These are phyloP conservation scores for Takakia lepidozioides DNA, from an alignment of 225 moss, liverwort and hornwort genomes.

Conservation along the genomic window DNA sequence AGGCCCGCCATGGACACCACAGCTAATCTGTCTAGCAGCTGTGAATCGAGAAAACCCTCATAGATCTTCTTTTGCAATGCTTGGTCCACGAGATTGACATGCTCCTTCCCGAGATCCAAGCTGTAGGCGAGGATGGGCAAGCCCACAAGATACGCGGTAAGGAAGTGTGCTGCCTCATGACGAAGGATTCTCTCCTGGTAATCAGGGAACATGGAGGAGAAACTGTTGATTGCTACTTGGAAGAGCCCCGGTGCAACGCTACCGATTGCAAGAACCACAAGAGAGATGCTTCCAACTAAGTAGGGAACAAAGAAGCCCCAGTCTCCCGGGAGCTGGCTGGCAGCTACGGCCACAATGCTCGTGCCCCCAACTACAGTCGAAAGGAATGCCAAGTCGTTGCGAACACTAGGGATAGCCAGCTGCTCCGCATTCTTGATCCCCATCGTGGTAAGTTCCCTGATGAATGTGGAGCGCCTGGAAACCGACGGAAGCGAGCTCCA, in stretches of 20 bases:
- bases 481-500: conserved; percentile 62
- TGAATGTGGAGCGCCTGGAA: conserved; percentile 75
- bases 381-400: conserved; percentile 80
- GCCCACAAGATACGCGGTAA: conserved; percentile 89
- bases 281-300: conserved; percentile 65
- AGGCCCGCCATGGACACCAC: conserved; percentile 97
- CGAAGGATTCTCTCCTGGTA: conserved; percentile 71
- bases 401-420: conserved; percentile 77
- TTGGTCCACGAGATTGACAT: conserved; percentile 76
- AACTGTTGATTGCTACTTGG: conserved; percentile 67
- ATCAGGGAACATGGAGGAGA: conserved; percentile 65
- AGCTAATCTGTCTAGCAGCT: conserved; percentile 79
- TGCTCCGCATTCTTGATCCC: conserved; percentile 95
- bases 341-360: conserved; percentile 61
- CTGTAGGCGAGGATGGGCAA: conserved; percentile 82
- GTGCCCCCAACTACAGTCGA: conserved; percentile 79
- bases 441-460: conserved; percentile 81
- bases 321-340: conserved; percentile 80
- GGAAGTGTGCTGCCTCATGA: conserved; percentile 93
- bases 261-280: conserved; percentile 88
- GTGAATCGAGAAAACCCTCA: conserved; percentile 53
- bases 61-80: conserved; percentile 80
- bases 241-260: conserved; percentile 80
- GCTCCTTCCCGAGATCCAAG: conserved; percentile 90
- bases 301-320: conserved; percentile 99